phyloP scores from a whole-genome alignment of 2,329 filamentous ascomycete species.

The Ophiostoma pallidulum region DNA sequence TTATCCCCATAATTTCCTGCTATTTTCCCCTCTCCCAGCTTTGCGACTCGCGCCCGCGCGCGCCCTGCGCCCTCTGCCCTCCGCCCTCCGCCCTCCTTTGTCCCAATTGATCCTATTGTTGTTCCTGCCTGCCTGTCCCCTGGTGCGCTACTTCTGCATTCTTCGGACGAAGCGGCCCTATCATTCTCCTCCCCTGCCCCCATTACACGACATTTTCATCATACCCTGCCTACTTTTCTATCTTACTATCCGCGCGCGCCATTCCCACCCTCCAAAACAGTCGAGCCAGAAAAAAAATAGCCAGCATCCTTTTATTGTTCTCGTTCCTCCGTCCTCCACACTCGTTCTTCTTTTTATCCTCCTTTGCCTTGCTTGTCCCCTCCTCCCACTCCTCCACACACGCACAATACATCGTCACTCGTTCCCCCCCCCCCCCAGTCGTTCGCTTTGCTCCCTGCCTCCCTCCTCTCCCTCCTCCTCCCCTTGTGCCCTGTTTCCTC shows the following conservation, averaged over 20 bases:
- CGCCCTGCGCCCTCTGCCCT: conserved; percentile 5
- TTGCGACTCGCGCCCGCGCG: conserved; percentile 7
- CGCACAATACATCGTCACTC: neutral
- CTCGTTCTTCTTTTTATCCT: neutral
- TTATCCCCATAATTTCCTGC: conserved; percentile 15
- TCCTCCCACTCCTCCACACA: neutral
- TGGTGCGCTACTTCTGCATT: conserved; percentile 18
- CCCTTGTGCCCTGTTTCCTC: too few species aligned
- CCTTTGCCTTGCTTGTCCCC: neutral
- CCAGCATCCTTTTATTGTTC: conserved; percentile 8
- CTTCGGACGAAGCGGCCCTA: conserved; percentile 18
- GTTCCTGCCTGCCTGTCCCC: conserved; percentile 2
- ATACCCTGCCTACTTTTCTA: conserved; percentile 4
- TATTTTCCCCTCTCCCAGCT: conserved; percentile 11
- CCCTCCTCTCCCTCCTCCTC: neutral
- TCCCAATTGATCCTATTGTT: conserved; percentile 1
- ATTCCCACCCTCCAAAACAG: conserved; percentile 6
- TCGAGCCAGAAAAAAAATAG: neutral
- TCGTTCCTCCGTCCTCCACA: conserved; percentile 1
- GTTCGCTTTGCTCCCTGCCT: conserved; percentile 1
- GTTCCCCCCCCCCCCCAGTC: neutral
- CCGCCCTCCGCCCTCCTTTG: neutral
- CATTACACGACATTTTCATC: conserved; percentile 10
- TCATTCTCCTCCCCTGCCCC: conserved; percentile 12
- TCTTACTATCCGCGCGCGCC: conserved; percentile 5